A percentile compares a stretch with the other conserved stretches of the same genome.
Evolutionary conservation across 768 basidiomycete species (phyloP).

Genomic region (Serendipita sp.): DNA sequence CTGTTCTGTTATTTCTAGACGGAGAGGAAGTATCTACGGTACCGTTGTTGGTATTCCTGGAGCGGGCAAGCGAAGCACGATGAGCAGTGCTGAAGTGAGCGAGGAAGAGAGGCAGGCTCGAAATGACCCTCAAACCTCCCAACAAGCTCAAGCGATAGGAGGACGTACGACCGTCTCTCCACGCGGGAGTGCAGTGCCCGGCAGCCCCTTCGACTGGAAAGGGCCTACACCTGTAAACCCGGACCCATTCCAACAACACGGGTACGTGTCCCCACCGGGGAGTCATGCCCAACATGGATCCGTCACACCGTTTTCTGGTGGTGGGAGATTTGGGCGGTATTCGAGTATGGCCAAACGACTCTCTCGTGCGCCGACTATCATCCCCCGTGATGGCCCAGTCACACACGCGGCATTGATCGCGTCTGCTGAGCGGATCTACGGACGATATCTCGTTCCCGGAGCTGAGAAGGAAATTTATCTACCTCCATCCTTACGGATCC

Average conservation of each 20-base stretch:
- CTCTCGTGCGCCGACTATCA: constrained; percentile 84
- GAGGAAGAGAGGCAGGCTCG: constrained; percentile 51
- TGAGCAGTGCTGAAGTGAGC: constrained; percentile 60
- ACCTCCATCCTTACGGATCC: constrained; percentile 80
- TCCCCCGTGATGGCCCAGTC: constrained; percentile 83
- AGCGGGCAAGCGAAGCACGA: constrained; percentile 55
- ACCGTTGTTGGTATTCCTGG: constrained; percentile 66
- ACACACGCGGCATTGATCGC: constrained; percentile 78
- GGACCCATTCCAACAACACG: constrained; percentile 28
- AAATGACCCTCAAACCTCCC: neutral
- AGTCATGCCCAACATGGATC: constrained; percentile 19
- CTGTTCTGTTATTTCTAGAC: constrained; percentile 20
- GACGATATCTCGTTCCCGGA: constrained; percentile 75
- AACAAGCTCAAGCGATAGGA: constrained; percentile 22
- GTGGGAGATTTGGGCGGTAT: constrained; percentile 50
- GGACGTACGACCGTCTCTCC: constrained; percentile 16
- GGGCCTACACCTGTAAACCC: constrained; percentile 20
- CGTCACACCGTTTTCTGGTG: constrained; percentile 40
- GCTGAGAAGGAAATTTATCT: constrained; percentile 98
- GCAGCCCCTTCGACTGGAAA: constrained; percentile 4
- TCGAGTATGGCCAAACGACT: constrained; percentile 50
- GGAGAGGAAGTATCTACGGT: constrained; percentile 85
- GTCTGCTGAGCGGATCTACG: constrained; percentile 91
- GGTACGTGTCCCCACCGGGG: constrained; percentile 33
- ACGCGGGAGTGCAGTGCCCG: constrained; percentile 41